Base-by-base conservation (phyloP, 345 rosid species). In the Leavenworthia alabamica region DNA sequence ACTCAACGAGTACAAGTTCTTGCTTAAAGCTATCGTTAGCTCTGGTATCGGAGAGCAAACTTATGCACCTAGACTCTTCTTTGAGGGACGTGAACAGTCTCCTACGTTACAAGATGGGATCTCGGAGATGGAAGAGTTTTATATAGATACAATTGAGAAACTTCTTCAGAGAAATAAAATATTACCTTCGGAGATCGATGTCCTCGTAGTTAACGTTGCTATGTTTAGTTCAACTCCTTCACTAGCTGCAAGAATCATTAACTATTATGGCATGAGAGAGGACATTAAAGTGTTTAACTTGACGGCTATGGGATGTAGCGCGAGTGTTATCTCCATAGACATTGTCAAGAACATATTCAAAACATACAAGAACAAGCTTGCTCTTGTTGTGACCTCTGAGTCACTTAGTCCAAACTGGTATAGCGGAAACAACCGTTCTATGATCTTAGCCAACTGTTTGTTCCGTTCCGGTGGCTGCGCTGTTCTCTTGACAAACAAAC, bases 401-500 rank as follows among this genome's bases (percentile, higher is more conserved):
- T 79, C 83, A 4, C 60, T 89, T 5, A 83, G 84, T 23, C 72
- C 84, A 0, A 72, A 86, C 23, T 89, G 96, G 89, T 89, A 89
- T 49, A 45, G 61, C 5, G 96, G 91, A 29, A 80, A 68, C 32
- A 85, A 86, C 56, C 75, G 77, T 31, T 89, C 96, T 0, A 89
- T 89, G 96, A 79, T 86, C 47, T 72, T 86, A 12, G 79, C 95
- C 0, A 86, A 89, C 60, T 81, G 85, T 45, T 71, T 89, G 46
- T 89, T 89, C 67, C 83, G 95, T 0, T 56, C 80, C 0, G 95
- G 97, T 15, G 95, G 97, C 7, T 83, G 92, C 49, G 79, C 92
- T 0, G 71, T 86, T 67, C 79, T 89, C 27, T 39, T 89, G 57
- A 79, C 92, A 1, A 89, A 86, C 78, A 77, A 78, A 14, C 59